These are phyloP conservation scores for Cymbopogon flexuosus DNA, from an alignment of 202 grass and related monocot genomes.

Conservation along the genomic window DNA sequence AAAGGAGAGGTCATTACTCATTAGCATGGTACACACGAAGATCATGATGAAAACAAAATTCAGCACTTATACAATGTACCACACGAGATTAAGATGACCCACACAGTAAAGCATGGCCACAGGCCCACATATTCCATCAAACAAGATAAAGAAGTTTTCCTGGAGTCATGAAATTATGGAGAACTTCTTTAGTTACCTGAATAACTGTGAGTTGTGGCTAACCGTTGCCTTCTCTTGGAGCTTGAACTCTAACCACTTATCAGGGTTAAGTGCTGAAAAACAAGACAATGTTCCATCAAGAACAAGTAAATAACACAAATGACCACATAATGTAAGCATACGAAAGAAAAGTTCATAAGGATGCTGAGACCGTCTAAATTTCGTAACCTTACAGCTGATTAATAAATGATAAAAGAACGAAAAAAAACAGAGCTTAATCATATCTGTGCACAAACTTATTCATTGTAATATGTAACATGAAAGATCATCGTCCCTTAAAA, in stretches of 20 bases:
- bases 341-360: not conserved
- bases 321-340: not conserved
- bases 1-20: not conserved
- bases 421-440: not conserved
- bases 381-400: not conserved
- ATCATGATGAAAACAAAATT: constrained; percentile 3
- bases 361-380: not conserved
- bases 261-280: constrained; percentile 30
- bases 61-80: not conserved
- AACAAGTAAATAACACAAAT: not conserved
- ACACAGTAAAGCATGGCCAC: not conserved
- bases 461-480: not conserved
- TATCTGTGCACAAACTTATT: not conserved
- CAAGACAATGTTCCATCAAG: not conserved
- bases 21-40: not conserved
- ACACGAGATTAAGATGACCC: not conserved
- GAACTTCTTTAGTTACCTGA: constrained; percentile 24
- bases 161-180: not conserved
- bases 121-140: not conserved
- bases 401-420: not conserved
- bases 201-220: constrained; percentile 32
- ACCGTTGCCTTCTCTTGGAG: constrained; percentile 29
- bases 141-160: not conserved
- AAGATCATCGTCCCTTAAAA: not conserved
- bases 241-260: constrained; percentile 36